Conservation (phyloP, 2,329 filamentous ascomycete genomes). For the Laburnicola sp. region DNA sequence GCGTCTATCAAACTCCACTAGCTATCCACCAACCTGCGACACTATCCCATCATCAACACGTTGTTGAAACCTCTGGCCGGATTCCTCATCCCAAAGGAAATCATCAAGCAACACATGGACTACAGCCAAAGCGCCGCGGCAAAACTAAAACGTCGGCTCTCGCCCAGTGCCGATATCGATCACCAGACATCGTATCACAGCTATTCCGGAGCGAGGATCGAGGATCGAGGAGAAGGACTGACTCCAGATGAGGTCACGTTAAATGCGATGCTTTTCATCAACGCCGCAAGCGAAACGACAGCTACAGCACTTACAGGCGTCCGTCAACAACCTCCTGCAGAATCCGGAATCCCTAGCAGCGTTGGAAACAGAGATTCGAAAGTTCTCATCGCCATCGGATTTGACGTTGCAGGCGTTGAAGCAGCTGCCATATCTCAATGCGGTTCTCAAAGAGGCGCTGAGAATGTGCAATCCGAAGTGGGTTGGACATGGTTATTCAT, state of each 20-base stretch:
- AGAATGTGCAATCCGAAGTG: conserved; percentile 17
- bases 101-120: conserved; percentile 13
- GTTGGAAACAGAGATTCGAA: conserved; percentile 12
- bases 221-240: conserved; percentile 4
- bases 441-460: conserved; percentile 16
- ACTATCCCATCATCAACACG: conserved; percentile 9
- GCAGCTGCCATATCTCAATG: conserved; percentile 16
- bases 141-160: conserved; percentile 10
- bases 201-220: conserved; percentile 7
- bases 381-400: conserved; percentile 6
- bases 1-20: conserved; percentile 15
- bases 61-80: conserved; percentile 11
- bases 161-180: background rate
- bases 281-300: conserved; percentile 48
- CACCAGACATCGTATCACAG: conserved; percentile 12
- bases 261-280: conserved; percentile 28
- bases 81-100: conserved; percentile 9
- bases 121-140: conserved; percentile 6
- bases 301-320: conserved; percentile 40
- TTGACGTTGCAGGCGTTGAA: conserved; percentile 8
- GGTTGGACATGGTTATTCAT: background rate
- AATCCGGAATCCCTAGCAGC: conserved; percentile 9
- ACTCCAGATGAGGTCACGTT: conserved; percentile 10
- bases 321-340: conserved; percentile 26
- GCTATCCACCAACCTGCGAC: conserved; percentile 12